Conservation (phyloP, 2,329 filamentous ascomycete genomes). For the Plenodomus tracheiphilus region DNA sequence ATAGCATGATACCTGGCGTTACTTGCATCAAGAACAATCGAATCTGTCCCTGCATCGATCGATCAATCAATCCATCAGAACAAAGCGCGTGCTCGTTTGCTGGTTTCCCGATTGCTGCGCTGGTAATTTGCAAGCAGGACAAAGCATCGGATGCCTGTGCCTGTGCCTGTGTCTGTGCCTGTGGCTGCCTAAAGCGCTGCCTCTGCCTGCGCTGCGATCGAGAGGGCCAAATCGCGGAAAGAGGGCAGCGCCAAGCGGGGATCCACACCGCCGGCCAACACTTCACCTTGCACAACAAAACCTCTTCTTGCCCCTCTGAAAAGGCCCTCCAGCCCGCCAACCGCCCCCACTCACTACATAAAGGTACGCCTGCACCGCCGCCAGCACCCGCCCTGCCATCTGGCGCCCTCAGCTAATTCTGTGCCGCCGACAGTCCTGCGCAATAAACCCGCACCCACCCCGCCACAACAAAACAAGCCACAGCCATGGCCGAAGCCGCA, state of each 20-base stretch:
- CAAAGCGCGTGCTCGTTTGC: not conserved
- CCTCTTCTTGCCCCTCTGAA: conserved; percentile 41
- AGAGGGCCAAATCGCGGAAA: conserved; percentile 18
- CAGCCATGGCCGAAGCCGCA: conserved; percentile 63
- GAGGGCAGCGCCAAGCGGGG: conserved; percentile 18
- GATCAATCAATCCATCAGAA: not conserved
- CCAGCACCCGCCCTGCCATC: conserved; percentile 7
- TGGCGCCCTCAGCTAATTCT: conserved; percentile 18
- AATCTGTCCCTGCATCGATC: not conserved
- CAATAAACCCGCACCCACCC: conserved; percentile 33
- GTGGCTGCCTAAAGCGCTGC: conserved; percentile 1
- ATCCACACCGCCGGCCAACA: conserved; percentile 36
- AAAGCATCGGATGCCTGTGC: conserved; percentile 18
- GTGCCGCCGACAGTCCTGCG: conserved; percentile 24
- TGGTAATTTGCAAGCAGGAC: conserved; percentile 21
- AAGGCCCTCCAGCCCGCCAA: conserved; percentile 23
- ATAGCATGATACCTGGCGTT: conserved; percentile 45
- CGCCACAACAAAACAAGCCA: conserved; percentile 31
- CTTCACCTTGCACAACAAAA: conserved; percentile 39
- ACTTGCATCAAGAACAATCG: conserved; percentile 10
- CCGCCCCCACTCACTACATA: conserved; percentile 32
- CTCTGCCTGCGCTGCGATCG: conserved; percentile 13
- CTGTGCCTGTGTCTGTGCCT: too few relatives aligned
- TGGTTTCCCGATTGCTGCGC: not conserved
- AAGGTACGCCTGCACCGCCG: conserved; percentile 26